These are phyloP conservation scores for Phyllosticta paracitricarpa DNA, from an alignment of 2,329 filamentous ascomycete genomes.

Conservation along the genomic window DNA sequence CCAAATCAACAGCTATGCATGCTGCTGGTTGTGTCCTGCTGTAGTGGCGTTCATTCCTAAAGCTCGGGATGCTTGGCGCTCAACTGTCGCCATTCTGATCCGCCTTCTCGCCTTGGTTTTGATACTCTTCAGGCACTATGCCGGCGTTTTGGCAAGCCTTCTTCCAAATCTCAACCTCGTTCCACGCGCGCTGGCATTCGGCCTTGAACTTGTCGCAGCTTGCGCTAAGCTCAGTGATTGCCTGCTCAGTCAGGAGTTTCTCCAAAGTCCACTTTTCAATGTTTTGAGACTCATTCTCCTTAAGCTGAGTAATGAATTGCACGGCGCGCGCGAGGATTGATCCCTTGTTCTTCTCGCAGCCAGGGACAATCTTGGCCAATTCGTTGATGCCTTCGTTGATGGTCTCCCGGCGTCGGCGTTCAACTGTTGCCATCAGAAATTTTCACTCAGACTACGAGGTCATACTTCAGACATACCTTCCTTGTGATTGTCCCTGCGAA, in stretches of 20 bases:
- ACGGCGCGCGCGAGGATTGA: conserved; percentile 90
- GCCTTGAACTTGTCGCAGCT: conserved; percentile 81
- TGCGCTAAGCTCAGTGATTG: conserved; percentile 75
- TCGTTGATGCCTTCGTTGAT: conserved; percentile 99
- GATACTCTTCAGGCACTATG: conserved; percentile 30
- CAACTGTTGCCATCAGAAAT: conserved; percentile 48
- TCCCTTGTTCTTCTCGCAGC: conserved; percentile 98
- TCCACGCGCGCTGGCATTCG: conserved; percentile 68
- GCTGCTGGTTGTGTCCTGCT: neutral
- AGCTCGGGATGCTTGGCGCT: neutral
- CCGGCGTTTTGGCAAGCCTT: conserved; percentile 31
- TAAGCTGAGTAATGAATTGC: conserved; percentile 86
- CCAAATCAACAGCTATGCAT: neutral
- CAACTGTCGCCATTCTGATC: conserved; percentile 27
- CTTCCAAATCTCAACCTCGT: conserved; percentile 73
- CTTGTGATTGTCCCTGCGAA: conserved; percentile 96
- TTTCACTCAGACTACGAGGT: conserved; percentile 10
- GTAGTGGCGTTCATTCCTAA: no score
- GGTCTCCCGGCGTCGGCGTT: conserved; percentile 89
- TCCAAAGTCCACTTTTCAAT: conserved; percentile 90
- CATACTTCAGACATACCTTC: conserved; percentile 55
- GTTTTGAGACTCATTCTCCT: conserved; percentile 87
- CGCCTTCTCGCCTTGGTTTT: conserved; percentile 29
- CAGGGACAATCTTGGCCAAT: conserved; percentile 91
- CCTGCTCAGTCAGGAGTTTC: conserved; percentile 82